A percentile compares a stretch with the other conserved stretches of the same genome.
phyloP scores from a whole-genome alignment of 176 grass and related monocot genomes.

The Ensete ventricosum region DNA sequence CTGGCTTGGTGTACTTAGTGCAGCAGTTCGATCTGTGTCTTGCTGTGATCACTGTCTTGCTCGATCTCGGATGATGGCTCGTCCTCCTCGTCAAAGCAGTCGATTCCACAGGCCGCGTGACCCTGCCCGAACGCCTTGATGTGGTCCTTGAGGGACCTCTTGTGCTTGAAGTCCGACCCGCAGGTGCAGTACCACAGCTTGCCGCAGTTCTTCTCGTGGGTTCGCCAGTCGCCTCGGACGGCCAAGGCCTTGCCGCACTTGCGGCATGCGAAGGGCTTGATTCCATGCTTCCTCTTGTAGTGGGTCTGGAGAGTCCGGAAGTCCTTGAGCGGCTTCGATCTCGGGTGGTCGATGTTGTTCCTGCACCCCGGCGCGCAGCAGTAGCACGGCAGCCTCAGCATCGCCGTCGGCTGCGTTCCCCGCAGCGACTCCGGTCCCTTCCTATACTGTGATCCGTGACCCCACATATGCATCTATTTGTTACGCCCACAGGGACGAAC shows the following conservation, averaged over 20 bases:
- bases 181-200: slow-evolving; percentile 98
- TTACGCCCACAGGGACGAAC: no score
- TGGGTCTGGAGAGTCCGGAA: slow-evolving; percentile 92
- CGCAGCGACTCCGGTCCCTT: slow-evolving; percentile 84
- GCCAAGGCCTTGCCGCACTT: slow-evolving; percentile 96
- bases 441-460: slow-evolving; percentile 90
- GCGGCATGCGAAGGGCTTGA: slow-evolving; percentile 94
- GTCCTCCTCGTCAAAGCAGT: slow-evolving; percentile 6
- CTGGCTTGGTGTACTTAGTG: no score
- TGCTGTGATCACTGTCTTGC: neutral
- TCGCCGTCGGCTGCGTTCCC: slow-evolving; percentile 92
- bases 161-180: slow-evolving; percentile 98
- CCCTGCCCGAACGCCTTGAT: slow-evolving; percentile 73
- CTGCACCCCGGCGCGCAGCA: slow-evolving; percentile 85
- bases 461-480: slow-evolving; percentile 95
- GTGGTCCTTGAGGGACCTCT: slow-evolving; percentile 94
- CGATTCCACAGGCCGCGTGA: slow-evolving; percentile 42
- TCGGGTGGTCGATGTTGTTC: slow-evolving; percentile 94
- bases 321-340: slow-evolving; percentile 85
- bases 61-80: slow-evolving; percentile 6
- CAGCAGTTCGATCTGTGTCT: no score
- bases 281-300: slow-evolving; percentile 96
- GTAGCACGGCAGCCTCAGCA: slow-evolving; percentile 86
- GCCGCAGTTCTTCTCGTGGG: slow-evolving; percentile 98
- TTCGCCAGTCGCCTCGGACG: slow-evolving; percentile 91